Evolutionary conservation across 352 stramenopile genomes (phyloP).

Genomic region (Phytophthora citrophthora): DNA sequence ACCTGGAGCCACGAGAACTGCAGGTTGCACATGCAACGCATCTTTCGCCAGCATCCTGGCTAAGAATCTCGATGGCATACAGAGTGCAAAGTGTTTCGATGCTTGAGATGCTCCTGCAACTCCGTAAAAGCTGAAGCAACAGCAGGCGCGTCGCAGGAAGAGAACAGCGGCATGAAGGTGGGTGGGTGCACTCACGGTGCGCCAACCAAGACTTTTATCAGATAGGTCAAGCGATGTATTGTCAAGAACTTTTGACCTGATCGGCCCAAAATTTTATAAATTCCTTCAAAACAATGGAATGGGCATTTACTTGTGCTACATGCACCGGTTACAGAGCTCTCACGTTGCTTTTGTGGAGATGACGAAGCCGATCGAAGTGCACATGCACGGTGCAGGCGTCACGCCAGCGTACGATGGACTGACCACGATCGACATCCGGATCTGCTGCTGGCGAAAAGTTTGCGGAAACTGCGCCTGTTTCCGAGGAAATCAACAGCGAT

Average conservation of each 20-base stretch:
- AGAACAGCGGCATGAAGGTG: conserved; percentile 21
- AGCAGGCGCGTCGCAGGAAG: conserved; percentile 36
- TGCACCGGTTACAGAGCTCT: not conserved
- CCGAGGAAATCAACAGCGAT: conserved; percentile 16
- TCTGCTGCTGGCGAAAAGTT: conserved; percentile 30
- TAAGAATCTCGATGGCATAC: conserved; percentile 20
- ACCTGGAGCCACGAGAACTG: conserved; percentile 25
- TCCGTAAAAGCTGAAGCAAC: conserved; percentile 39
- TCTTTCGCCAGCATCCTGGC: conserved; percentile 31
- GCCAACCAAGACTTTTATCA: not conserved
- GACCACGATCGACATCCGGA: conserved; percentile 26
- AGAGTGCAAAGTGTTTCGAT: conserved; percentile 9
- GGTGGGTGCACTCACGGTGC: not conserved
- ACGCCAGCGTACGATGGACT: conserved; percentile 8
- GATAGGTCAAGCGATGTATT: not conserved
- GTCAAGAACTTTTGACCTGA: conserved; percentile 2
- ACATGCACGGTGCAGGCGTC: conserved; percentile 11
- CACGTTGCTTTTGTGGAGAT: not conserved
- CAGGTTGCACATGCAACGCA: conserved; percentile 34
- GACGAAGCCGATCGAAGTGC: conserved; percentile 11
- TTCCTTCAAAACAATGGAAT: not conserved
- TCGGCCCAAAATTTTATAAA: not conserved
- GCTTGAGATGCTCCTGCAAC: conserved; percentile 20
- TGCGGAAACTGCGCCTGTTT: conserved; percentile 31
- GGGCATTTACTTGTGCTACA: not conserved